These are phyloP conservation scores for Backusella circina DNA, from an alignment of 192 early-diverging fungal genomes.

Conservation along the genomic window DNA sequence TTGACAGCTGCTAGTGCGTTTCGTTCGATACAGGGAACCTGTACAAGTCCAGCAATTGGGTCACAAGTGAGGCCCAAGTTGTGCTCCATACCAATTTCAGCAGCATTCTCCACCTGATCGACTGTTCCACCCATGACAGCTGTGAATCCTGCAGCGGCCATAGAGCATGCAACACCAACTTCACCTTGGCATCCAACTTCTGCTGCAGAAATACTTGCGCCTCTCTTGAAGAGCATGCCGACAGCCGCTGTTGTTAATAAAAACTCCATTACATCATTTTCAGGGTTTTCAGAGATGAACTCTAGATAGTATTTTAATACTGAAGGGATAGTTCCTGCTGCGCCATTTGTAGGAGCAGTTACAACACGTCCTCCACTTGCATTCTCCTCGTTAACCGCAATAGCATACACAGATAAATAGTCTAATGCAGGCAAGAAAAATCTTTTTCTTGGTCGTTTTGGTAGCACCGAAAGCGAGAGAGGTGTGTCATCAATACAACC, in stretches of 20 bases:
- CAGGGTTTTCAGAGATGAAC: conserved; percentile 84
- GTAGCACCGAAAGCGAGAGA: conserved; percentile 29
- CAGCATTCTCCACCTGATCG: conserved; percentile 91
- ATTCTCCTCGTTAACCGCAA: conserved; percentile 95
- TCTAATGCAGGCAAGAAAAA: conserved; percentile 80
- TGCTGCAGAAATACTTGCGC: conserved; percentile 88
- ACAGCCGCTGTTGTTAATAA: conserved; percentile 90
- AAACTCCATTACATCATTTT: conserved; percentile 88
- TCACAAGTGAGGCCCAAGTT: conserved; percentile 83
- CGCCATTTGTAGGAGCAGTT: conserved; percentile 95
- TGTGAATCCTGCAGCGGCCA: conserved; percentile 91
- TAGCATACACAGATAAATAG: conserved; percentile 89
- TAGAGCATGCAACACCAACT: conserved; percentile 96
- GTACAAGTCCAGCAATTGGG: conserved; percentile 88
- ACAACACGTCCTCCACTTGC: conserved; percentile 81
- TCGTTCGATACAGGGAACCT: conserved; percentile 94
- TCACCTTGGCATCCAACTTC: conserved; percentile 98
- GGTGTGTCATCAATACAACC: conserved; percentile 8
- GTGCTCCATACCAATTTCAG: conserved; percentile 94
- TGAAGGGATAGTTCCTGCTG: conserved; percentile 90
- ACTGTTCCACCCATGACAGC: conserved; percentile 92
- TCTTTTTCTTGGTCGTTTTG: conserved; percentile 48
- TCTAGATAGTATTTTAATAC: conserved; percentile 95
- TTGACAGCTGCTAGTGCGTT: conserved; percentile 94
- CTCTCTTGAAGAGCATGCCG: conserved; percentile 96